Base-by-base conservation (phyloP, 1,284 basidiomycete genomes). In the Rhodotorula sp. region DNA sequence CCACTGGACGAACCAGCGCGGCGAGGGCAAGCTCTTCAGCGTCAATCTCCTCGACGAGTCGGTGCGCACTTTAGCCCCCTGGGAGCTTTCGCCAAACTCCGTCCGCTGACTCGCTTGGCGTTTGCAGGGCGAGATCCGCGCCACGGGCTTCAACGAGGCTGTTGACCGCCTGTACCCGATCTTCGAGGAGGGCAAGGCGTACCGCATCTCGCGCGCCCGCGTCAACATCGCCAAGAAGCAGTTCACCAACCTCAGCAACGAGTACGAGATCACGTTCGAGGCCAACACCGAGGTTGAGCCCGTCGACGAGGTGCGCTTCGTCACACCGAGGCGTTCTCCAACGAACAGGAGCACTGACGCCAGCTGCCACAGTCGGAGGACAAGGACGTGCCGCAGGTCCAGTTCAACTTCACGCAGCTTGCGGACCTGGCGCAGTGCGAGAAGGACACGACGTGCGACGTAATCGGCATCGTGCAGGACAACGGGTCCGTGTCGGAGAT, bases 141-240 rank as follows among this genome's bases (percentile, higher is more conserved):
- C 86, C 0, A 98, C 96, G 3, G 95, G 86, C 13, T 99, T 99
- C 85, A 98, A 98, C 80, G 85, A 89, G 46, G 88, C 87, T 4
- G 93, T 91, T 50, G 93, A 96, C 80, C 87, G 88, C 58, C 86
- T 95, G 61, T 97, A 91, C 83, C 87, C 91, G 27, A 87, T 89
- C 77, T 81, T 99, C 21, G 87, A 96, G 78, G 95, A 97, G 81
- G 92, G 91, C 66, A 94, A 95, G 81, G 94, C 96, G 21, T 99
- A 94, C 82, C 93, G 87, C 80, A 86, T 99, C 72, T 92, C 92
- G 2, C 92, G 91, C 79, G 96, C 91, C 13, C 88, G 91, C 66
- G 90, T 99, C 79, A 92, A 92, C 80, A 88, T 98, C 46, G 95
- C 96, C 58, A 99, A 98, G 85, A 98, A 96, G 84, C 96, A 97